phyloP scores from a whole-genome alignment of 2,329 filamentous ascomycete species.

The Aspergillus piperis region DNA sequence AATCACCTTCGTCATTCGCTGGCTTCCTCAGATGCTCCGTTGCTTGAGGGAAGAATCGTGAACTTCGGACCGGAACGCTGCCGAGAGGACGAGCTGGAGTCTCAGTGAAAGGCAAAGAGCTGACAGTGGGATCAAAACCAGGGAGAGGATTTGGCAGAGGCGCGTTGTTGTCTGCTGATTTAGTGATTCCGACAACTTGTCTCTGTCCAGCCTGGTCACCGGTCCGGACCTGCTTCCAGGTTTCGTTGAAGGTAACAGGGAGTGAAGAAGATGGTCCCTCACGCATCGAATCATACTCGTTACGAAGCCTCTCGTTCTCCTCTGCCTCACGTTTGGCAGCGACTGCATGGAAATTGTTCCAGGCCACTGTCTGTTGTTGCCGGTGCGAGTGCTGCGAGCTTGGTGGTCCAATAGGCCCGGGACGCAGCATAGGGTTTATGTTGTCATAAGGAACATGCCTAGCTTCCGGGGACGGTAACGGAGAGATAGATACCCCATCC shows the following conservation, averaged over 20 bases:
- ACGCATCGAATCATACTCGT: slow-evolving; percentile 41
- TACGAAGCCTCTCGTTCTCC: slow-evolving; percentile 43
- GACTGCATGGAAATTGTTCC: slow-evolving; percentile 48
- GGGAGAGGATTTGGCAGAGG: slow-evolving; percentile 36
- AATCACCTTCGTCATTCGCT: slow-evolving; percentile 33
- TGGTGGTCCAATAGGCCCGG: slow-evolving; percentile 51
- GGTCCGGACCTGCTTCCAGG: slow-evolving; percentile 49
- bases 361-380: slow-evolving; percentile 41
- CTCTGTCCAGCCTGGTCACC: slow-evolving; percentile 45
- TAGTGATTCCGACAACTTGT: slow-evolving; percentile 40
- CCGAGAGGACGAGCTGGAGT: slow-evolving; percentile 35
- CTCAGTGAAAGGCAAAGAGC: slow-evolving; percentile 39
- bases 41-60: slow-evolving; percentile 51
- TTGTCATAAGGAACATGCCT: slow-evolving; percentile 40
- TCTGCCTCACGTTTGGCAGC: slow-evolving; percentile 44
- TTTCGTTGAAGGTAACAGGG: slow-evolving; percentile 45
- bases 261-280: slow-evolving; percentile 36
- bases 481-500: slow-evolving; percentile 37
- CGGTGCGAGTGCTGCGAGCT: slow-evolving; percentile 36
- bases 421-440: slow-evolving; percentile 43
- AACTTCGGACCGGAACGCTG: slow-evolving; percentile 44
- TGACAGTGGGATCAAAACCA: slow-evolving; percentile 39
- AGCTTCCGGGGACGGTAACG: slow-evolving; percentile 44
- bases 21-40: slow-evolving; percentile 40
- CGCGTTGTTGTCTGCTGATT: slow-evolving; percentile 29